Percentiles rank a stretch among this genome's conserved stretches.
These are phyloP conservation scores for Fragaria iinumae DNA, from an alignment of 306 rosid genomes.

Conservation along the genomic window DNA sequence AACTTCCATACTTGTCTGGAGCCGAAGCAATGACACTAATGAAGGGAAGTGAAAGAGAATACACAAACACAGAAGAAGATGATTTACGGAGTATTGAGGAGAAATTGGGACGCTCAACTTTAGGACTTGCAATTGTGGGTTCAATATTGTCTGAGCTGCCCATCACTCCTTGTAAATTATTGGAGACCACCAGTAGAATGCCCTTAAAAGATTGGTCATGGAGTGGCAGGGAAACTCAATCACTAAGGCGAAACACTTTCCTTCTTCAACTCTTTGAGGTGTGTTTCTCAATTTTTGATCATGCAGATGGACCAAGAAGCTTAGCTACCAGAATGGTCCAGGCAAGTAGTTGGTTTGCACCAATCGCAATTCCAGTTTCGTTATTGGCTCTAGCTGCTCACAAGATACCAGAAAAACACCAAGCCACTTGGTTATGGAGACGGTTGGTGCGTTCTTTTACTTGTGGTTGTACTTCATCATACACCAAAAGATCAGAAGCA, in stretches of 20 bases:
- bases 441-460: slow-evolving; percentile 45
- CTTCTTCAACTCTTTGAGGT: slow-evolving; percentile 80
- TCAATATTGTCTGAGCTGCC: slow-evolving; percentile 81
- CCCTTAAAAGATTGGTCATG: slow-evolving; percentile 70
- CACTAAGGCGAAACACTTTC: slow-evolving; percentile 55
- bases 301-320: slow-evolving; percentile 85
- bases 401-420: slow-evolving; percentile 61
- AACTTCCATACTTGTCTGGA: slow-evolving; percentile 74
- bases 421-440: slow-evolving; percentile 47
- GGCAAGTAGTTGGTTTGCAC: slow-evolving; percentile 88
- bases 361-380: slow-evolving; percentile 61
- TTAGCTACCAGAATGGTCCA: slow-evolving; percentile 83
- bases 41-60: slow-evolving; percentile 64
- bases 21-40: slow-evolving; percentile 78
- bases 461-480: slow-evolving; percentile 60
- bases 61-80: slow-evolving; percentile 58
- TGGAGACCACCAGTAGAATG: slow-evolving; percentile 83
- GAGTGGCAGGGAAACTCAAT: slow-evolving; percentile 57
- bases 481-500: slow-evolving; percentile 59
- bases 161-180: slow-evolving; percentile 69
- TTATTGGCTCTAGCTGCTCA: slow-evolving; percentile 64
- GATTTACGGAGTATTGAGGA: slow-evolving; percentile 81
- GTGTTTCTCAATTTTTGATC: slow-evolving; percentile 89
- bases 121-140: slow-evolving; percentile 72
- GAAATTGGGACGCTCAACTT: slow-evolving; percentile 63